phyloP scores from a whole-genome alignment of 108 stramenopile genomes.

The Ochromonas danica region DNA sequence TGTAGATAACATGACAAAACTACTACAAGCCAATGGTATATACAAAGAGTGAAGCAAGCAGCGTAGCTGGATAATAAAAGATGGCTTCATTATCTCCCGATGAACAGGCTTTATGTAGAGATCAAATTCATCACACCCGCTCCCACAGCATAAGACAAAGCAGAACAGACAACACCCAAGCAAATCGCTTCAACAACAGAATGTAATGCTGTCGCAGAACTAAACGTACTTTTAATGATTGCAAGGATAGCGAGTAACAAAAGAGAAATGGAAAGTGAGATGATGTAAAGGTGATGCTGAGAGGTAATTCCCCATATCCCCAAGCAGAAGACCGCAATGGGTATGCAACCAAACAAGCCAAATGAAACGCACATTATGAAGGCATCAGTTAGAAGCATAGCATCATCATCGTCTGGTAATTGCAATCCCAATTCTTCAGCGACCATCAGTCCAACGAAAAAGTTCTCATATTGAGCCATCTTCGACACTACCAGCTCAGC shows the following conservation, averaged over 20 bases:
- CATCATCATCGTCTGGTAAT: conserved; percentile 30
- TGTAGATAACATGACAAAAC: no score
- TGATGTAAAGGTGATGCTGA: background rate
- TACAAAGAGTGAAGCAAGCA: no score
- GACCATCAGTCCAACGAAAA: conserved; percentile 31
- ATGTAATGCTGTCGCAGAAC: background rate
- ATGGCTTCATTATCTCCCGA: no score
- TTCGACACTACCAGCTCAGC: conserved; percentile 12
- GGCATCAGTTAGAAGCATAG: conserved; percentile 8
- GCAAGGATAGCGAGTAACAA: background rate
- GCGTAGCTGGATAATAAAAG: no score
- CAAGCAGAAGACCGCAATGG: background rate
- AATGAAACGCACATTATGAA: conserved; percentile 32
- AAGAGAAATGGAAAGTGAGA: background rate
- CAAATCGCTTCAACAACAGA: conserved; percentile 3
- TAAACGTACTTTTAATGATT: conserved; percentile 27
- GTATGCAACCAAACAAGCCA: background rate
- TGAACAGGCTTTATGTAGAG: no score
- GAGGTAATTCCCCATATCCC: background rate
- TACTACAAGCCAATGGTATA: no score
- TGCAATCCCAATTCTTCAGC: conserved; percentile 32
- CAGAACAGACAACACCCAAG: conserved; percentile 6
- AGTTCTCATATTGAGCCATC: conserved; percentile 31
- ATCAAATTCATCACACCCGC: conserved; percentile 13
- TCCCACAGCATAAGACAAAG: conserved; percentile 20